Evolutionary conservation across 2,329 filamentous ascomycete species (phyloP).

Genomic region (Eutypella sp.): DNA sequence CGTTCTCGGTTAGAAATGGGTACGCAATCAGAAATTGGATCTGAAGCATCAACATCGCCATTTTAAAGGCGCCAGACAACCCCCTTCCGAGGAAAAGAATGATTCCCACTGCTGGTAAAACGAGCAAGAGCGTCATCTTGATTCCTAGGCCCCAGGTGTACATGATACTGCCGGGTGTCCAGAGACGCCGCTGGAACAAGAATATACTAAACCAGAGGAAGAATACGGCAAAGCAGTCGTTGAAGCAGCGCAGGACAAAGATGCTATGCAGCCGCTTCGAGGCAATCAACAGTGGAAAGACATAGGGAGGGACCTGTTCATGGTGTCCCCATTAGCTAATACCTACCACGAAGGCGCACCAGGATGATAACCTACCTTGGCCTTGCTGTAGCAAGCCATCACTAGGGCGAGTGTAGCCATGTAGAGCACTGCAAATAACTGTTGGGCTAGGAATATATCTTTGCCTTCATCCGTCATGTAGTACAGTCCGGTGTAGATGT

Average conservation of each 20-base stretch:
- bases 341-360: too few relatives aligned
- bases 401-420: conserved; percentile 70
- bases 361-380: conserved; percentile 51
- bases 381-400: conserved; percentile 74
- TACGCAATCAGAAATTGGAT: conserved; percentile 64
- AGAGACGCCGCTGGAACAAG: conserved; percentile 67
- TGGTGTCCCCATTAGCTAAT: conserved; percentile 3
- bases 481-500: conserved; percentile 80
- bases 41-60: conserved; percentile 68
- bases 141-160: conserved; percentile 81
- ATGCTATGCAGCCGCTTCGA: conserved; percentile 94
- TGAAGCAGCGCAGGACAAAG: conserved; percentile 89
- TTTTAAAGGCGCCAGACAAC: conserved; percentile 57
- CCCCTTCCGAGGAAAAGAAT: conserved; percentile 72
- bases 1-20: conserved; percentile 66
- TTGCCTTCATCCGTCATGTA: conserved; percentile 68
- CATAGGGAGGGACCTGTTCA: conserved; percentile 70
- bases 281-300: conserved; percentile 78
- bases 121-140: conserved; percentile 89
- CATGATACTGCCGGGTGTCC: conserved; percentile 65
- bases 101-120: conserved; percentile 73
- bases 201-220: conserved; percentile 81
- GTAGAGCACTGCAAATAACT: conserved; percentile 77
- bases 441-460: conserved; percentile 76
- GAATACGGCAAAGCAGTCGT: conserved; percentile 84